Base-by-base conservation (phyloP, 208 protist species). In the Trypanosoma platydactyli region DNA sequence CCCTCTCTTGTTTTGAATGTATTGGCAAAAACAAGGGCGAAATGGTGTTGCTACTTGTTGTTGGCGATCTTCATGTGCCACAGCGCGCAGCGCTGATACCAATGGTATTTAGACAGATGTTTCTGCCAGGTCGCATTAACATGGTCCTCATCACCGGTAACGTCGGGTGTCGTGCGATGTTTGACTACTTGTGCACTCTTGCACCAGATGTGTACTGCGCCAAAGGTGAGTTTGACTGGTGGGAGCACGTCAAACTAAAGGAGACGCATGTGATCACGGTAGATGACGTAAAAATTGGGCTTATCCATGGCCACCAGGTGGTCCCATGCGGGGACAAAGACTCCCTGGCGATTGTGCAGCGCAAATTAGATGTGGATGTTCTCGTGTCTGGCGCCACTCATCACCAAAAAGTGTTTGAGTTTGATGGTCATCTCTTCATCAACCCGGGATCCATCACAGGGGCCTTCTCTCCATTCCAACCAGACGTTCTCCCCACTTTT, bases 401-500 rank as follows among this genome's bases (percentile, higher is more conserved):
- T 64, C 63, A 92, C 29, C 80, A 92, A 15, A 86, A 92, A 49
- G 80, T 94, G 16, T 97, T 86, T 48, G 92, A 98, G 71, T 89
- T 95, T 60, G 97, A 99, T 58, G 92, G 88, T n/a, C 91, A 95
- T 60, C 86, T 99, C 35, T 99, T 99, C 57, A 74, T 99, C 18
- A 99, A 99, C 65, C 99, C 99, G 11, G 99, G 99, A 29, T 99
- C 97, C 40, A 97, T 97, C n/a, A 99, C 98, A 7, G 98, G 98
- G 15, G 94, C 98, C 3, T 98, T 94, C 71, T 80, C 77, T 16
- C 62, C 73, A 5, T 44, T 54, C 3, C 77, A 80, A 22, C 79
- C 73, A 12, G 83, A 98, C 18, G 81, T 95, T 0, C 73, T 72
- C 7, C 97, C 98, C 7, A 92, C 92, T 0, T 99, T 99, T 77